Base-by-base conservation (phyloP, 2,329 filamentous ascomycete species). In the Fusarium siculi region DNA sequence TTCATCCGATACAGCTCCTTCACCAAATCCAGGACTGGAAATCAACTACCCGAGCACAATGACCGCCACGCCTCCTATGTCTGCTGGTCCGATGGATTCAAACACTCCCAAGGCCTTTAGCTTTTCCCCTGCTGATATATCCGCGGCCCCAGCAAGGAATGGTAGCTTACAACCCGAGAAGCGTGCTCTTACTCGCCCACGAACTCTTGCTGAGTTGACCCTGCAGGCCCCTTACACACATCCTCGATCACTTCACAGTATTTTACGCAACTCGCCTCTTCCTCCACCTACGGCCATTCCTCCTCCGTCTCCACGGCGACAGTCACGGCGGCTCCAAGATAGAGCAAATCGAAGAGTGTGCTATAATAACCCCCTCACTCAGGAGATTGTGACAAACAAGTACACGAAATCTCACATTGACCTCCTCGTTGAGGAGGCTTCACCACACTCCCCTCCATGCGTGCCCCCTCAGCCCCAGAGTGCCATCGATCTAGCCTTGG, bases 381-480 rank as follows among this genome's bases (percentile, higher is more conserved):
- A 91, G 79, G 90, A 89, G 30, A 92, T 92, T 74, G 88, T 85
- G 21, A 92, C 88, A 14, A 89, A 88, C 78, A 87, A 84, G 76
- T 92, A 92, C 79, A 87, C 86, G 34, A 88, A 84, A 64, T 91
- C 89, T 2, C 90, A 92, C 77, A 89, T 91, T 66, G 90, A 92
- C 74, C 83, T 92, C 39, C 84, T 92, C 4, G 81, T 82, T 39
- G 90, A 91, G 53, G 89, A 91, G 30, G 82, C 82, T 28, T 88
- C 87, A 2, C 87, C 87, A 1, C 82, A 81, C 42, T 85, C 87
- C 4, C 82, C 82, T 2, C 79, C 75, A 7, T 64, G 66, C 23
- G 59, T 80, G 9, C 79, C 82, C 8, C 52, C 70, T 8, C 76
- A 82, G 30, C 79, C 82, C 4, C 84, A 86, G n/a, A 81, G 78